These are phyloP conservation scores for Heliosperma pusillum DNA, from an alignment of 148 eudicot species.

Conservation along the genomic window DNA sequence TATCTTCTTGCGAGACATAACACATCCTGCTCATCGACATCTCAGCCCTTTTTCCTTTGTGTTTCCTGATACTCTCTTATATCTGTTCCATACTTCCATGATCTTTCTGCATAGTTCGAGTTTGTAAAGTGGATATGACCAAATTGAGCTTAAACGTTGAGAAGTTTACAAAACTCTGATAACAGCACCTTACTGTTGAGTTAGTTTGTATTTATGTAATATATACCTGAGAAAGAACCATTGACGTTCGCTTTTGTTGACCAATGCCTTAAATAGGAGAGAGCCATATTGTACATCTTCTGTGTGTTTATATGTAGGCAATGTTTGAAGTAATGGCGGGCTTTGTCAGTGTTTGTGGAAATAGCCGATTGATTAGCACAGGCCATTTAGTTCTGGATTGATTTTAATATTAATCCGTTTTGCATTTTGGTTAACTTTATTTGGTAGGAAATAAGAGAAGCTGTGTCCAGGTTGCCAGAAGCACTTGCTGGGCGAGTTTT, in stretches of 20 bases:
- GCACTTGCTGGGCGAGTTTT: slow-evolving; percentile 62
- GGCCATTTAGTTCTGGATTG: neutral
- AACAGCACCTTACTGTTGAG: neutral
- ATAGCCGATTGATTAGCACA: neutral
- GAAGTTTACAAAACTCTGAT: neutral
- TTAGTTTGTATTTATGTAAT: too few relatives aligned
- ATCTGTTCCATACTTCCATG: too few relatives aligned
- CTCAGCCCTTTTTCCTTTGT: too few relatives aligned
- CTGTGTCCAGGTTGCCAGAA: slow-evolving; percentile 54
- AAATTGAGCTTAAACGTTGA: neutral
- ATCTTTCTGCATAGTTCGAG: too few relatives aligned
- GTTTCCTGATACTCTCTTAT: too few relatives aligned
- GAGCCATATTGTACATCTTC: neutral
- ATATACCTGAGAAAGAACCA: neutral
- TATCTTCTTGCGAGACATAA: too few relatives aligned
- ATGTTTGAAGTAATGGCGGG: neutral
- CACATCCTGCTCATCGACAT: too few relatives aligned
- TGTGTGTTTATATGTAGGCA: too few relatives aligned
- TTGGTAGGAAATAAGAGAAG: slow-evolving; percentile 71
- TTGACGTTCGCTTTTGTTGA: neutral
- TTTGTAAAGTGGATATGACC: too few relatives aligned
- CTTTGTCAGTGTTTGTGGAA: neutral
- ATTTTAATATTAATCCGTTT: neutral
- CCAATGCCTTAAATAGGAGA: neutral
- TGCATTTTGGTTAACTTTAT: neutral